Percentiles rank a stretch among this genome's conserved stretches.
Evolutionary conservation across 108 stramenopile genomes (phyloP).

Genomic region (Epithemia pelagica): DNA sequence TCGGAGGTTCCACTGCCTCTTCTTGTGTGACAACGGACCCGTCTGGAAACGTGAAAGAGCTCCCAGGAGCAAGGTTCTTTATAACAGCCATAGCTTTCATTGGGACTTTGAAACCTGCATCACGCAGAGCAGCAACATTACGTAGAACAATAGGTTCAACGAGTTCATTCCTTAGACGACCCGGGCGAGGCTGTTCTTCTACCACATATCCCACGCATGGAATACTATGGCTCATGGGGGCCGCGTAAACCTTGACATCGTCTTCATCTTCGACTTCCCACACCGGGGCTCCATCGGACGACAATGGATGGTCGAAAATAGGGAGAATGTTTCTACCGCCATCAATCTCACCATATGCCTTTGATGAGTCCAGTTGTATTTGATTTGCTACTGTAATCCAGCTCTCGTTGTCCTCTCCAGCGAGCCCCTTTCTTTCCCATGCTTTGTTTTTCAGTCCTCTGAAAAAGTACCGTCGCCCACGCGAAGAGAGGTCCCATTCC

Average conservation of each 20-base stretch:
- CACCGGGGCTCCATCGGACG: conserved; percentile 64
- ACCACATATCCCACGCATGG: conserved; percentile 93
- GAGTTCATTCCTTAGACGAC: conserved; percentile 69
- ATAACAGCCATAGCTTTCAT: conserved; percentile 82
- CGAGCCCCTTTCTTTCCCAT: conserved; percentile 51
- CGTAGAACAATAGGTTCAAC: conserved; percentile 69
- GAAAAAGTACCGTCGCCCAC: conserved; percentile 45
- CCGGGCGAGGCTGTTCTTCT: conserved; percentile 72
- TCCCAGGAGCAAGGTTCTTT: conserved; percentile 68
- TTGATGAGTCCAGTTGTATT: conserved; percentile 48
- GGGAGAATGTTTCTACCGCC: conserved; percentile 75
- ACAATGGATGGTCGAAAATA: conserved; percentile 59
- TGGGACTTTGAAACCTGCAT: conserved; percentile 64
- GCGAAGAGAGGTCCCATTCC: conserved; percentile 57
- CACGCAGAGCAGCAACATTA: conserved; percentile 61
- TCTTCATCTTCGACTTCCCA: conserved; percentile 84
- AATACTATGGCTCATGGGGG: conserved; percentile 92
- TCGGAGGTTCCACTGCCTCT: conserved; percentile 75
- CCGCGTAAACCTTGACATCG: conserved; percentile 74
- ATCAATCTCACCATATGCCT: conserved; percentile 41
- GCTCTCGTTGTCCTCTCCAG: conserved; percentile 51
- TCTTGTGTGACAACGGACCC: conserved; percentile 73
- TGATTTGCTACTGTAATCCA: conserved; percentile 67
- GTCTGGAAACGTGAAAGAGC: conserved; percentile 86
- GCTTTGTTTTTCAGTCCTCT: conserved; percentile 8